Percentiles rank a stretch among this genome's conserved stretches.
phyloP scores from a whole-genome alignment of 768 basidiomycete genomes.

The Infundibulicybe gibba region DNA sequence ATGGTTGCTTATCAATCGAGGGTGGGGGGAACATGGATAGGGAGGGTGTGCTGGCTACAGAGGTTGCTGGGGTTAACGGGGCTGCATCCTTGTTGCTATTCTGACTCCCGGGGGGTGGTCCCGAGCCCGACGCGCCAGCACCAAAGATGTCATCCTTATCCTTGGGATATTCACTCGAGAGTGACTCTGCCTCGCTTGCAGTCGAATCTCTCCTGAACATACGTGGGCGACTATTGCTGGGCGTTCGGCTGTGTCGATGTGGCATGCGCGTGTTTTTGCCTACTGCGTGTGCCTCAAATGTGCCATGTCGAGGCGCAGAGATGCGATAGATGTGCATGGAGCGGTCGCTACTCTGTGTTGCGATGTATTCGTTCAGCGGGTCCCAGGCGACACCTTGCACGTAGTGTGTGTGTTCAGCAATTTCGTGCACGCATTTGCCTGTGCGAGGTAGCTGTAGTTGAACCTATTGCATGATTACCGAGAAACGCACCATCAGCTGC shows the following conservation, averaged over 20 bases:
- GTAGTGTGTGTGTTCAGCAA: constrained; percentile 93
- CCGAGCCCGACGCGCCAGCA: constrained; percentile 17
- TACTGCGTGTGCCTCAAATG: constrained; percentile 85
- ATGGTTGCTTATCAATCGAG: constrained; percentile 48
- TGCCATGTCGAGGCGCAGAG: constrained; percentile 64
- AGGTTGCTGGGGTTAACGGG: constrained; percentile 64
- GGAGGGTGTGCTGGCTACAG: constrained; percentile 65
- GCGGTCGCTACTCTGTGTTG: constrained; percentile 94
- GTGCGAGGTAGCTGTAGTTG: constrained; percentile 8
- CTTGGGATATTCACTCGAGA: constrained; percentile 45
- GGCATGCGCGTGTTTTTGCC: constrained; percentile 83
- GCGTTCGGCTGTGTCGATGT: constrained; percentile 67
- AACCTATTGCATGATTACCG: background rate
- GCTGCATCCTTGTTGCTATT: constrained; percentile 22
- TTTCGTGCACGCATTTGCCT: constrained; percentile 88
- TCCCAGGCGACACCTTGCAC: constrained; percentile 99
- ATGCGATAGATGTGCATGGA: constrained; percentile 94
- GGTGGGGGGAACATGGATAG: constrained; percentile 65
- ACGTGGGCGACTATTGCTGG: constrained; percentile 48
- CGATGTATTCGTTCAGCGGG: constrained; percentile 94
- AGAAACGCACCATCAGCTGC: constrained; percentile 59
- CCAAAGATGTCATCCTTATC: constrained; percentile 36
- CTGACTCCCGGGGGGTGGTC: background rate
- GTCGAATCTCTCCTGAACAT: constrained; percentile 70
- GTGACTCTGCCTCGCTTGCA: constrained; percentile 68